Evolutionary conservation across 2,329 filamentous ascomycete species (phyloP).

Genomic region (Sporothrix luriei): DNA sequence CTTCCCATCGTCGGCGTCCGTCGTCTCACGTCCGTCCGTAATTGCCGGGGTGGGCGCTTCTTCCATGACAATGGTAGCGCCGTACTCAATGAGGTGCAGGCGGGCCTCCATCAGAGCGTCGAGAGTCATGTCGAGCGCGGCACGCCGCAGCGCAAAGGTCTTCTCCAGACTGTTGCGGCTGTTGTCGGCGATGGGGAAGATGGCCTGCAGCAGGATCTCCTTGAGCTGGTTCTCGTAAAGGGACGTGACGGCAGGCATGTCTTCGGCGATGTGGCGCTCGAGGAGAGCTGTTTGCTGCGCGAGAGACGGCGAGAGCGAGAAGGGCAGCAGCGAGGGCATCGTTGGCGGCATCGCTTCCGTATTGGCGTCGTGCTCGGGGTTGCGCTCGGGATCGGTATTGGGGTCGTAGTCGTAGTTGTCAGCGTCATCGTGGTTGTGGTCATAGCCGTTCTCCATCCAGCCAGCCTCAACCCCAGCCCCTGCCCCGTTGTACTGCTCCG

Average conservation of each 20-base stretch:
- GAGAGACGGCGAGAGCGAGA: slow-evolving; percentile 7
- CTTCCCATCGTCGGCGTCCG: not conserved
- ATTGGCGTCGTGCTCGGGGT: not conserved
- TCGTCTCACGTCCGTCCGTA: not conserved
- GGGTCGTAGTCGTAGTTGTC: not conserved
- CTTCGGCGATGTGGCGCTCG: slow-evolving; percentile 30
- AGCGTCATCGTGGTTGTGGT: not conserved
- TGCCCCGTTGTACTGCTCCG: not conserved
- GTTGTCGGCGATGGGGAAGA: slow-evolving; percentile 14
- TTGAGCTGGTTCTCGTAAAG: slow-evolving; percentile 31
- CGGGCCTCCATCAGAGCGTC: slow-evolving; percentile 25
- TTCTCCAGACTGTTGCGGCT: not conserved
- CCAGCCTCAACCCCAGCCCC: not conserved
- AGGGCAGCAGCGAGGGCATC: not conserved
- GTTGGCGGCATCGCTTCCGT: not conserved
- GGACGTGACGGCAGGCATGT: slow-evolving; percentile 29
- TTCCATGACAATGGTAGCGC: not conserved
- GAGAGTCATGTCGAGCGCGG: slow-evolving; percentile 24
- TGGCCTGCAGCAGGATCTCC: slow-evolving; percentile 23
- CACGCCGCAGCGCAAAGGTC: not conserved
- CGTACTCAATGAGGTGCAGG: not conserved
- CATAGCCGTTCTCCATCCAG: not conserved
- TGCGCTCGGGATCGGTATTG: not conserved
- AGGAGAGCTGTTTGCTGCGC: slow-evolving; percentile 24
- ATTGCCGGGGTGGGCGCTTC: not conserved